A percentile compares a stretch with the other conserved stretches of the same genome.
Evolutionary conservation across 2,329 filamentous ascomycete species (phyloP).

Genomic region (Calonectria naviculata): DNA sequence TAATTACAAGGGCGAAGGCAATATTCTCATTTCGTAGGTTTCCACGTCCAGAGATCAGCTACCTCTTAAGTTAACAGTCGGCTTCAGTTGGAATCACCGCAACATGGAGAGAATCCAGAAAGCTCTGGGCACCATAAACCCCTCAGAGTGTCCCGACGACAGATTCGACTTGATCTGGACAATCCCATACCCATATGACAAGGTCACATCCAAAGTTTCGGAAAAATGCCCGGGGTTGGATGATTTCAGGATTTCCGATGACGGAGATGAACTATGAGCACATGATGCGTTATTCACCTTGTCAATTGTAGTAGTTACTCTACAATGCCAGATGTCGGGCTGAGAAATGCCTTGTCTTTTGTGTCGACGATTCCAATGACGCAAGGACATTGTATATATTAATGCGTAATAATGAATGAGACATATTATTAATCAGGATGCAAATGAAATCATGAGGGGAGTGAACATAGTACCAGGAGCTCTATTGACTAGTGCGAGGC

Average conservation of each 20-base stretch:
- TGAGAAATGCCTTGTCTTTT: neutral
- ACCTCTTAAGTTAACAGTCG: neutral
- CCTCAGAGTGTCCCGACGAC: neutral
- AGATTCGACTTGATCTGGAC: neutral
- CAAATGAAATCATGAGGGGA: neutral
- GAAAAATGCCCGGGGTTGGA: neutral
- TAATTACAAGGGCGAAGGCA: neutral
- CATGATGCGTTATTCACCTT: neutral
- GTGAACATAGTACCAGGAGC: neutral
- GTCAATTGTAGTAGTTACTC: neutral
- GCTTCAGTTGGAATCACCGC: neutral
- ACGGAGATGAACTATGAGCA: neutral
- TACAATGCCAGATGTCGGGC: no score
- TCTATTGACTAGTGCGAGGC: neutral
- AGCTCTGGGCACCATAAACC: neutral
- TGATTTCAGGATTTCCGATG: neutral
- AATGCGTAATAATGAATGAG: neutral
- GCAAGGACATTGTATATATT: neutral
- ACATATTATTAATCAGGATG: neutral
- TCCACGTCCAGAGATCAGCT: neutral
- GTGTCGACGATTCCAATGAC: no score
- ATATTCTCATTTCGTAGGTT: slow-evolving; percentile 1
- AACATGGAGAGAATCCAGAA: slow-evolving; percentile 1
- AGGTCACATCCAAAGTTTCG: neutral
- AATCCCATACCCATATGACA: neutral